Conservation (phyloP, 257 asterid species). For the Linderniella brevidens region DNA sequence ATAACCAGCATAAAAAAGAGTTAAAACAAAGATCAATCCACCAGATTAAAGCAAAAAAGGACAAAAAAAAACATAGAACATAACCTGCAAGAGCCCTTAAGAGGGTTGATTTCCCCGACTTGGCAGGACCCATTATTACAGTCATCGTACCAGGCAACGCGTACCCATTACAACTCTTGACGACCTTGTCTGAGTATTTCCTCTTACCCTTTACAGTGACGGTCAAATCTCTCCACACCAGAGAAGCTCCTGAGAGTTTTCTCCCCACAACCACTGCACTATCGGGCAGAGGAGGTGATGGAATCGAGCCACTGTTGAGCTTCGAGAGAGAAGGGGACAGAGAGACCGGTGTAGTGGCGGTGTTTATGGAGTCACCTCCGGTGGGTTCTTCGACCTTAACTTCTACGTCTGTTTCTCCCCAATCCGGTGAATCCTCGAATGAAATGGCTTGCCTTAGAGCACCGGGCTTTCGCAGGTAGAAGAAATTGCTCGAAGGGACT, state of each 20-base stretch:
- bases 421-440: constrained; percentile 90
- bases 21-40: background rate
- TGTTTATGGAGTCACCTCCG: constrained; percentile 69
- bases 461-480: constrained; percentile 86
- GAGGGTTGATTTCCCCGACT: constrained; percentile 96
- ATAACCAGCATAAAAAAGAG: constrained; percentile 4
- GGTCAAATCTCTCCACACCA: constrained; percentile 95
- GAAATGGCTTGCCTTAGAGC: constrained; percentile 79
- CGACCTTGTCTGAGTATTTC: constrained; percentile 76
- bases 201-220: constrained; percentile 84
- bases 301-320: constrained; percentile 68
- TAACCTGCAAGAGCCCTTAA: constrained; percentile 93
- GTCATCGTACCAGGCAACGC: constrained; percentile 98
- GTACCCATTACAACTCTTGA: constrained; percentile 86
- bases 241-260: constrained; percentile 68
- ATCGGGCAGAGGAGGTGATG: constrained; percentile 77
- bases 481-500: constrained; percentile 91
- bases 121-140: constrained; percentile 97
- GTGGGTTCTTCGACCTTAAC: constrained; percentile 61
- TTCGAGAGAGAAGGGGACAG: constrained; percentile 77
- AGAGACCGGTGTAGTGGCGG: constrained; percentile 47
- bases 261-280: constrained; percentile 45
- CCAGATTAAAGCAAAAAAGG: background rate
- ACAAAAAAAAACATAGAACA: constrained; percentile 11
- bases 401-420: constrained; percentile 87